Evolutionary conservation across 768 basidiomycete species (phyloP), one percentile per base, ranked within the genome.

Genomic region (Rhizopogon roseolus): DNA sequence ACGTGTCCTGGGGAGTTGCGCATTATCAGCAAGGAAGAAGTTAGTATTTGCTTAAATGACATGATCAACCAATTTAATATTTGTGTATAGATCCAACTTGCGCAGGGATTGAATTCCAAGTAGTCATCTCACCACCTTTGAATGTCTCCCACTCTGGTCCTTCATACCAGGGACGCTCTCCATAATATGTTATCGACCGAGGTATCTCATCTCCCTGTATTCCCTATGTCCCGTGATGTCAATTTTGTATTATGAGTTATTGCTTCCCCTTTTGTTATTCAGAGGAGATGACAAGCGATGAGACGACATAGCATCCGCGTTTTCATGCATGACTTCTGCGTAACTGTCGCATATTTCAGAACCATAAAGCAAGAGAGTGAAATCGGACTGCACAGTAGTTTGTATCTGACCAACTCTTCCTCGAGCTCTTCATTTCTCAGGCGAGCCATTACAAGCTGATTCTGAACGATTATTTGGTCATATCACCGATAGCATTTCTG

Each of bases 391-490:
- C 28, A 94, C 90, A 96, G 67, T 42, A 97, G 74, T 72, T 97
- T 97, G 73, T 97, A 98, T 40, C 89, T 84, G 38, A 99, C 95
- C 16, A 99, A 81, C 67, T 98, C 93, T 54, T 85, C 81, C 68
- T 98, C 97, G 55, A 96, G 77, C 66, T 98, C 94, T 66, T 99
- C 96, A 60, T 91, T 90, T 55, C 86, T 84, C 39, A 98, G 72
- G 49, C 94, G 83, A 54, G 86, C 79, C 75, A 86, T 91, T 4
- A 98, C 97, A 4, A 98, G 81, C 66, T 96, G 88, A 61, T 95
- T 93, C 90, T 93, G 57, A 22, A 48, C 14, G 7, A 41, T n/a
- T 37, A 19, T 6, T 41, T 19, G 69, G 39, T 68, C 8, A 67
- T 52, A 29, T 50, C n/a, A 44, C 41, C n/a, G 52, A 36, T 8